Conservation (phyloP, 331 rosid species). For the Pyrus hybrid region DNA sequence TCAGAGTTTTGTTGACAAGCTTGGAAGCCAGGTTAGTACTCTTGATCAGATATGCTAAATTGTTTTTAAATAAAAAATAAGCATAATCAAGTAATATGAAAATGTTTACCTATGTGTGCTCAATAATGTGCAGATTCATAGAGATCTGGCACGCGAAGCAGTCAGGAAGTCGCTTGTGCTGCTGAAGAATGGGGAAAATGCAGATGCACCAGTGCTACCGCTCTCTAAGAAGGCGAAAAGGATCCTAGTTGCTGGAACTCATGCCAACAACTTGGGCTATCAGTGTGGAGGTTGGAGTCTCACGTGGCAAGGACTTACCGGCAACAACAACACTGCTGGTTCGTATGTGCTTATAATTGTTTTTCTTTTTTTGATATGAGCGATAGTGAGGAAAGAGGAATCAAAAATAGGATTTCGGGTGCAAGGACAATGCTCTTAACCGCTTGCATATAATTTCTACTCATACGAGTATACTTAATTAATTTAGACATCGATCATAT, state of each 20-base stretch:
- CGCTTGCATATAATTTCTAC: too few relatives aligned
- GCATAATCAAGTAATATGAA: not conserved
- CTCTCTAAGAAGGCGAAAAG: slow-evolving; percentile 18
- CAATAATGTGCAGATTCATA: slow-evolving; percentile 7
- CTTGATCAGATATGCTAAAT: not conserved
- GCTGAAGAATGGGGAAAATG: slow-evolving; percentile 20
- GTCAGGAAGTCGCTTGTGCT: slow-evolving; percentile 31
- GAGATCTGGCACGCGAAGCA: slow-evolving; percentile 30
- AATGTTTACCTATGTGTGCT: not conserved
- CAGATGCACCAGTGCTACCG: slow-evolving; percentile 12
- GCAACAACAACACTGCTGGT: slow-evolving; percentile 26
- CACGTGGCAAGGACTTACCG: slow-evolving; percentile 22
- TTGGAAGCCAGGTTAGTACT: slow-evolving; percentile 10
- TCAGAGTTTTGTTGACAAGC: slow-evolving; percentile 2
- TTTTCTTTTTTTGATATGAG: not conserved
- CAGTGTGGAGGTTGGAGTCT: slow-evolving; percentile 34
- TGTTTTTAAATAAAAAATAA: not conserved
- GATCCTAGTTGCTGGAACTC: slow-evolving; percentile 30
- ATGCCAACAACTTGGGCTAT: slow-evolving; percentile 31
- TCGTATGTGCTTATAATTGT: not conserved
- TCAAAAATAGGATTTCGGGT: too few relatives aligned
- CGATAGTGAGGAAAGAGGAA: too few relatives aligned
- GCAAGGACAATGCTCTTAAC: too few relatives aligned
- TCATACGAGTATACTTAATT: too few relatives aligned
- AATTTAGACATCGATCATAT: too few relatives aligned